phyloP scores from a whole-genome alignment of 1,139 yeast genomes.

The Magnusiomyces ingens region DNA sequence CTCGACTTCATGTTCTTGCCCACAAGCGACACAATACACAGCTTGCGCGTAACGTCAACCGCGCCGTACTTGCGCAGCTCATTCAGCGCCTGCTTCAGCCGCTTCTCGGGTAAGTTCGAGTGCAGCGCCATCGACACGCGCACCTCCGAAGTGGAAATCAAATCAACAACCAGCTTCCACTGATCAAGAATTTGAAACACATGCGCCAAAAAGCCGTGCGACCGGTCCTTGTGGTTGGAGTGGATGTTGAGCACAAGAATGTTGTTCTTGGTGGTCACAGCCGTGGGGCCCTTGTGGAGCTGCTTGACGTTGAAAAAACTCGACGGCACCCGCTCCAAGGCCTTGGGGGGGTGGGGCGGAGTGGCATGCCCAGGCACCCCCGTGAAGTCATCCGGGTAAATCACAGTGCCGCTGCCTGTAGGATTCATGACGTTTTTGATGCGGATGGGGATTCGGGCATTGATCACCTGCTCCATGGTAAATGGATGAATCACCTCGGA shows the following conservation, averaged over 20 bases:
- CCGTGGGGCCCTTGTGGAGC: conserved; percentile 63
- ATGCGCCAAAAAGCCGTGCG: conserved; percentile 91
- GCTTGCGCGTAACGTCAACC: conserved; percentile 78
- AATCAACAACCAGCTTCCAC: conserved; percentile 82
- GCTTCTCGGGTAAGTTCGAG: conserved; percentile 56
- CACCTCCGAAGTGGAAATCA: conserved; percentile 94
- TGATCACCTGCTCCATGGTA: conserved; percentile 97
- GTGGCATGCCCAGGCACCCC: conserved; percentile 64
- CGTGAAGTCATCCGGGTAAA: conserved; percentile 74
- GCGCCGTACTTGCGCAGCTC: conserved; percentile 77
- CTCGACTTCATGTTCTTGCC: conserved; percentile 97
- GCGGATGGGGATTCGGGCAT: conserved; percentile 91
- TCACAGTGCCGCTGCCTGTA: conserved; percentile 80
- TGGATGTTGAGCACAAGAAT: conserved; percentile 90
- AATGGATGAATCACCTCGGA: conserved; percentile 97
- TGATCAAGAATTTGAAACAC: conserved; percentile 82
- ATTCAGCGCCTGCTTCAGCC: conserved; percentile 55
- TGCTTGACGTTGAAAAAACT: conserved; percentile 25
- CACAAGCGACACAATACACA: conserved; percentile 88
- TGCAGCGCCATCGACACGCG: conserved; percentile 93
- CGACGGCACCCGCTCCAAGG: conserved; percentile 42
- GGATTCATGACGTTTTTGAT: conserved; percentile 95
- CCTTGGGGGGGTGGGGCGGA: conserved; percentile 92
- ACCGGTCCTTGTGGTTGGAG: conserved; percentile 84
- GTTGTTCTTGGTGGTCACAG: conserved; percentile 90